phyloP scores from a whole-genome alignment of 1,284 basidiomycete species.

The Neonothopanus nambi region DNA sequence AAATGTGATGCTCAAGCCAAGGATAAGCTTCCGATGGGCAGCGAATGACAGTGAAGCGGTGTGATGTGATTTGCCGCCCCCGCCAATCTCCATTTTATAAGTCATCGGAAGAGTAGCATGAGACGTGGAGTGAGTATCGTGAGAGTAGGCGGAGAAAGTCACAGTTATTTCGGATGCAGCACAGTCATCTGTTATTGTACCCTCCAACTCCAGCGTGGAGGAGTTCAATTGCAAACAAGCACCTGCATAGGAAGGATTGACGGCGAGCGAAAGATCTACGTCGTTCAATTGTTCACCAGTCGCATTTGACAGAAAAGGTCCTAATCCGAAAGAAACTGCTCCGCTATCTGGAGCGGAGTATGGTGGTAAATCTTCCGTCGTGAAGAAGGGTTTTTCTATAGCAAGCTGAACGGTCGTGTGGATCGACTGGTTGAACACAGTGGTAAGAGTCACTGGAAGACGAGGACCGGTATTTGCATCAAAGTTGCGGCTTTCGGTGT shows the following conservation, averaged over 20 bases:
- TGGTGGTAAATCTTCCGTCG: constrained; percentile 52
- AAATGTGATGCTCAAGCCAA: constrained; percentile 64
- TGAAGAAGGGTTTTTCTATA: constrained; percentile 72
- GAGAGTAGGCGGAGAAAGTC: constrained; percentile 66
- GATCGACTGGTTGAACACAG: constrained; percentile 67
- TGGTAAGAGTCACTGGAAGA: constrained; percentile 64
- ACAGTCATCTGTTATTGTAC: constrained; percentile 51
- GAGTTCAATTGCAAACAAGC: constrained; percentile 53
- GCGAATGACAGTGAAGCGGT: constrained; percentile 35
- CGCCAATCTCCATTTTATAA: constrained; percentile 29
- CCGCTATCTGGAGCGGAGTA: constrained; percentile 48
- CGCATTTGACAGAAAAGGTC: constrained; percentile 52
- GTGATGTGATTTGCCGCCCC: constrained; percentile 26
- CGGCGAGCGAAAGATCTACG: constrained; percentile 52
- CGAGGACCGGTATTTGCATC: constrained; percentile 30
- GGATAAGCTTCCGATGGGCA: constrained; percentile 48
- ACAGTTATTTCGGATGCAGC: constrained; percentile 41
- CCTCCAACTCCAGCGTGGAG: constrained; percentile 45
- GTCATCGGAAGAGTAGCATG: constrained; percentile 61
- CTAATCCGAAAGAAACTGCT: constrained; percentile 49
- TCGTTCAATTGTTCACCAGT: constrained; percentile 37
- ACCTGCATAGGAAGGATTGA: constrained; percentile 46
- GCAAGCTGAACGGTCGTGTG: constrained; percentile 61
- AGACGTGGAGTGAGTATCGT: constrained; percentile 68
- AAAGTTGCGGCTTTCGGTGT: constrained; percentile 39